Base-by-base conservation (phyloP, 2,329 filamentous ascomycete species). In the Colletotrichum viniferum region DNA sequence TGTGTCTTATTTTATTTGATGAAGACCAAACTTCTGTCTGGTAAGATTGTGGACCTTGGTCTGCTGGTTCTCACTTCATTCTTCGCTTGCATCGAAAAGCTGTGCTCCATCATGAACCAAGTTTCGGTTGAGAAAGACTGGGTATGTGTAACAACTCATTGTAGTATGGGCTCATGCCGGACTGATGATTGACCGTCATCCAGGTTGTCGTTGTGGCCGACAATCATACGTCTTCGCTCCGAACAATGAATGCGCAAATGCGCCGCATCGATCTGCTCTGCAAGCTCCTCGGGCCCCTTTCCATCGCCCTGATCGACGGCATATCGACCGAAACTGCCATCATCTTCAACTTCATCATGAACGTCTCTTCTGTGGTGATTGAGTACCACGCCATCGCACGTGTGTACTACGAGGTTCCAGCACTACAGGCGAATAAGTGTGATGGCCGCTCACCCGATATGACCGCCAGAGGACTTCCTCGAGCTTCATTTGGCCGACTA, bases 111-210 rank as follows among this genome's bases (percentile, higher is more conserved):
- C 7, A 87, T 91, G 81, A 95, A 95, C 80, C 86, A 90, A 1
- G 90, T 95, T 1, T 87, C 94, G 0, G 88, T 96, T 0, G 94
- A 95, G 81, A 86, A 92, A 79, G 94, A 96, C 78, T 95, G 94
- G 93, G 88, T 91, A 77, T 21, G 79, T 26, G 5, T 13, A 21
- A 13, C 6, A 4, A 52, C n/a, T 1, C 43, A 52, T 52, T 52
- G n/a, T 21, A 12, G 43, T 52, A 12, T 24, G n/a, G 10, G 10
- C n/a, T 52, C 10, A 21, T 7, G n/a, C 10, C n/a, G 21, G 43
- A 21, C 10, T 48, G 43, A 48, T 4, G 10, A 52, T 13, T 52
- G n/a, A 52, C 43, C 2, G 12, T 34, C 3, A 1, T 13, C 7
- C 26, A 83, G 52, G 85, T 91, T 5, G 87, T 91, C 0, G 85